Evolutionary conservation across 106 monocot species (phyloP).

Genomic region (Gastrodia elata): DNA sequence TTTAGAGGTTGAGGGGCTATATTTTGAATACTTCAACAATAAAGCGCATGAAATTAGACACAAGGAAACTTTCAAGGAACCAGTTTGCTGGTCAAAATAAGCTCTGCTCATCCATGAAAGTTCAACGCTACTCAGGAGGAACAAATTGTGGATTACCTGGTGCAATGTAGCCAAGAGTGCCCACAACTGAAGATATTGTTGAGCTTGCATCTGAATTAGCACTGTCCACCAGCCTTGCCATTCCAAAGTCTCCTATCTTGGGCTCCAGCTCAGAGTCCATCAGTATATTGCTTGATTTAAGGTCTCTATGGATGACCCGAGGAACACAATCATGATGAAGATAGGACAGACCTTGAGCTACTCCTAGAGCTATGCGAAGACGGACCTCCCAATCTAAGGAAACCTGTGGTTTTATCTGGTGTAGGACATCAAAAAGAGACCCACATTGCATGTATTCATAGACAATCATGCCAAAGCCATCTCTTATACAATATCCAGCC

Average conservation of each 20-base stretch:
- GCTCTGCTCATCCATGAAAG: no score
- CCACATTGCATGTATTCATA: conserved; percentile 64
- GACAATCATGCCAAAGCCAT: conserved; percentile 48
- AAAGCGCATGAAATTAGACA: not conserved
- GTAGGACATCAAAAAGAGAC: conserved; percentile 51
- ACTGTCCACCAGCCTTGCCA: conserved; percentile 31
- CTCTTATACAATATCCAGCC: conserved; percentile 58
- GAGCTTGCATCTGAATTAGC: conserved; percentile 9
- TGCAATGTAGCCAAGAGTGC: conserved; percentile 85
- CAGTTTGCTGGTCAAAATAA: no score
- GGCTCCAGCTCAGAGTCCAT: conserved; percentile 61
- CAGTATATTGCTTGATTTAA: conserved; percentile 75
- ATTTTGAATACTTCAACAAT: no score
- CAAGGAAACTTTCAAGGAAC: no score
- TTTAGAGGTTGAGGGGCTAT: no score
- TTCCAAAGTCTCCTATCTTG: conserved; percentile 72
- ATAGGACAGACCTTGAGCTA: conserved; percentile 63
- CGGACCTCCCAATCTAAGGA: conserved; percentile 43
- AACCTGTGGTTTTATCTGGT: conserved; percentile 34
- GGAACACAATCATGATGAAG: conserved; percentile 85
- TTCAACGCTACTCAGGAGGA: not conserved
- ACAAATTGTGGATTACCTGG: conserved; percentile 32
- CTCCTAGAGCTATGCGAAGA: conserved; percentile 50
- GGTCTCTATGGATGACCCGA: conserved; percentile 67
- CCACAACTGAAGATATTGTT: conserved; percentile 48